A percentile compares a stretch with the other conserved stretches of the same genome.
Conservation (phyloP, 441 rosid species). For the Euphorbia neoarborescens region DNA sequence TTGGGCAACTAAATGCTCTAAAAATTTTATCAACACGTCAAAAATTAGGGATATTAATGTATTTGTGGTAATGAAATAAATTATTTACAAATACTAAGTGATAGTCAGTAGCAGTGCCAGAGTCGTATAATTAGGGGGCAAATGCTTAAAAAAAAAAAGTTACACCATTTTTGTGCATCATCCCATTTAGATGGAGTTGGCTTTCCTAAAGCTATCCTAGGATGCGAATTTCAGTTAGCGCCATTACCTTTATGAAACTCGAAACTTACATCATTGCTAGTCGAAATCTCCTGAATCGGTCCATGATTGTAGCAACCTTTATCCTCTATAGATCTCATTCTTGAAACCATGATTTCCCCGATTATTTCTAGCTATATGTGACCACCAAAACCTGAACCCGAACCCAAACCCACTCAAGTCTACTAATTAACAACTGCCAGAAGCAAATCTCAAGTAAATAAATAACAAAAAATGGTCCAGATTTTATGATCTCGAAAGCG, state of each 20-base stretch:
- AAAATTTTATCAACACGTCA: no score
- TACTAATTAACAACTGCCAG: conserved; percentile 1
- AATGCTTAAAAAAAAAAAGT: no score
- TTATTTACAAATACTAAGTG: no score
- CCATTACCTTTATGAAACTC: conserved; percentile 70
- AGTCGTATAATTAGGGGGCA: no score
- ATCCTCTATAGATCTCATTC: conserved; percentile 74
- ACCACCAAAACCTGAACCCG: conserved; percentile 12
- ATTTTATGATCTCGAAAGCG: conserved; percentile 12
- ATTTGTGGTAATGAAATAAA: no score
- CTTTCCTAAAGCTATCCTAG: conserved; percentile 69
- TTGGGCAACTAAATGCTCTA: no score
- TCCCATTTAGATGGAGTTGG: conserved; percentile 96
- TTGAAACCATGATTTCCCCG: conserved; percentile 15
- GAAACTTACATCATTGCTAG: conserved; percentile 35
- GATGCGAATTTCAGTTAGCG: conserved; percentile 47
- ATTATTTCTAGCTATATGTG: not conserved
- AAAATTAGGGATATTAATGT: no score
- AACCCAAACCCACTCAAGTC: conserved; percentile 12
- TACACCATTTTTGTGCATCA: conserved; percentile 96
- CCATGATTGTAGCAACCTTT: conserved; percentile 52
- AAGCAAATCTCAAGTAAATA: conserved; percentile 11
- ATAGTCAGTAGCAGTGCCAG: no score
- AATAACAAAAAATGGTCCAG: conserved; percentile 19
- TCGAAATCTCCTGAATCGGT: conserved; percentile 47